phyloP scores from a whole-genome alignment of 345 rosid species.

The Atalantia buxifolia region DNA sequence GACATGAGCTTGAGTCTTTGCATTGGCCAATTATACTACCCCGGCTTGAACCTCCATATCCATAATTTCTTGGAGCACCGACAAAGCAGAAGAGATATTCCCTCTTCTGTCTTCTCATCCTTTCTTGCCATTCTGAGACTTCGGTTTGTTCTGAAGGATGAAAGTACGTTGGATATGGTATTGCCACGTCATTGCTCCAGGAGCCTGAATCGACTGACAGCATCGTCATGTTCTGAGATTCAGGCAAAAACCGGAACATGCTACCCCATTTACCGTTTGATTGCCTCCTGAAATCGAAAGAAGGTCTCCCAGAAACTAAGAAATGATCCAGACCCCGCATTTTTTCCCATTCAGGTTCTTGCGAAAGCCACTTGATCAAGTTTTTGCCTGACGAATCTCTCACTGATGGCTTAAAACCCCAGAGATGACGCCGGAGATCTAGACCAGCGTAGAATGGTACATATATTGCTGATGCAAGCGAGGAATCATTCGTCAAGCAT shows the following conservation, averaged over 20 bases:
- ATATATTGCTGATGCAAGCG: too few relatives aligned
- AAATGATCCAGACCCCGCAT: too few relatives aligned
- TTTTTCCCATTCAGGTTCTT: too few relatives aligned
- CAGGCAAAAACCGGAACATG: constrained; percentile 30
- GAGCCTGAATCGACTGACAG: constrained; percentile 35
- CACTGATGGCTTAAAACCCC: too few relatives aligned
- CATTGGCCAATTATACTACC: constrained; percentile 18
- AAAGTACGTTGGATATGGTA: constrained; percentile 49
- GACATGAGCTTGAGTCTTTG: constrained; percentile 13
- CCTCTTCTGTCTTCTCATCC: constrained; percentile 24
- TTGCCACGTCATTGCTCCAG: constrained; percentile 27
- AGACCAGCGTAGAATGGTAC: too few relatives aligned
- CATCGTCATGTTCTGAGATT: constrained; percentile 36
- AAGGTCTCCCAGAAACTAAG: too few relatives aligned
- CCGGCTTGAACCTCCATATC: not conserved
- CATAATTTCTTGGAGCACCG: constrained; percentile 30
- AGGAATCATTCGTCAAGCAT: too few relatives aligned
- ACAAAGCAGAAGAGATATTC: constrained; percentile 34
- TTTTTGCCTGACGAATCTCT: too few relatives aligned
- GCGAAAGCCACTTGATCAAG: too few relatives aligned
- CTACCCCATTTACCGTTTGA: too few relatives aligned
- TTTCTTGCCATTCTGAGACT: constrained; percentile 35
- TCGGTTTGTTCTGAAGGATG: constrained; percentile 35
- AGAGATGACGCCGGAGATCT: too few relatives aligned
- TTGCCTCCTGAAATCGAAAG: too few relatives aligned